Conservation (phyloP, 495 filamentous ascomycete species). For the Aspergillus olivimuriae region DNA sequence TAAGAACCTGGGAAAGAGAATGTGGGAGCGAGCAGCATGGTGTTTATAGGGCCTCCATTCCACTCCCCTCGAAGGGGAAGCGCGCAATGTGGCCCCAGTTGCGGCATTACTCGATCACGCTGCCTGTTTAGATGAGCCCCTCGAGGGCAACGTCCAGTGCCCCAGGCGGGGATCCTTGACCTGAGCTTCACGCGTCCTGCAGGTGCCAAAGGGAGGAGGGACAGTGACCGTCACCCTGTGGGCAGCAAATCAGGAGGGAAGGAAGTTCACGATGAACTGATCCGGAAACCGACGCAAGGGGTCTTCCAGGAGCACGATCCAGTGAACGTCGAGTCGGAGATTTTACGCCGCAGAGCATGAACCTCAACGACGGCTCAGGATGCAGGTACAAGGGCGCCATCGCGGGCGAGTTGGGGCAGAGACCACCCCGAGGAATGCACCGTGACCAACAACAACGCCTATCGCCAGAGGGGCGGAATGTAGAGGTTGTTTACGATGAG, state of each 20-base stretch:
- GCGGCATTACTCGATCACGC: slow-evolving; percentile 34
- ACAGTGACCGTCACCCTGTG: slow-evolving; percentile 25
- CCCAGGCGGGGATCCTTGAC: slow-evolving; percentile 26
- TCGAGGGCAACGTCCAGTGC: slow-evolving; percentile 37
- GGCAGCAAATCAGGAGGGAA: slow-evolving; percentile 40
- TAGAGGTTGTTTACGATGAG: slow-evolving; percentile 11
- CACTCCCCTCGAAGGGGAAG: slow-evolving; percentile 28
- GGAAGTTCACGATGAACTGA: slow-evolving; percentile 30
- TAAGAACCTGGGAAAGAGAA: slow-evolving; percentile 52
- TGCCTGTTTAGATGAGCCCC: slow-evolving; percentile 34
- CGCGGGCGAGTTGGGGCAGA: slow-evolving; percentile 23
- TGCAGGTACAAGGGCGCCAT: slow-evolving; percentile 22
- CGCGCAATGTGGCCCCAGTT: slow-evolving; percentile 24
- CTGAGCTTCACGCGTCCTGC: slow-evolving; percentile 30
- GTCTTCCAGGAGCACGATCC: slow-evolving; percentile 32
- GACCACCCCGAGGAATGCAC: slow-evolving; percentile 29
- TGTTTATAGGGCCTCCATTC: slow-evolving; percentile 45
- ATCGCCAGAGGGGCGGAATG: slow-evolving; percentile 17
- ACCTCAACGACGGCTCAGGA: slow-evolving; percentile 11
- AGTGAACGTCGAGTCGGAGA: slow-evolving; percentile 37
- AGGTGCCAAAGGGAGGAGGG: slow-evolving; percentile 25
- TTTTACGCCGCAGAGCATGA: slow-evolving; percentile 30
- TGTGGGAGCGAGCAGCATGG: slow-evolving; percentile 46
- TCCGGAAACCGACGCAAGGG: slow-evolving; percentile 36
- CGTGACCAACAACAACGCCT: slow-evolving; percentile 19